Conservation (phyloP, 805 yeast species). For the Ogataea philodendri region DNA sequence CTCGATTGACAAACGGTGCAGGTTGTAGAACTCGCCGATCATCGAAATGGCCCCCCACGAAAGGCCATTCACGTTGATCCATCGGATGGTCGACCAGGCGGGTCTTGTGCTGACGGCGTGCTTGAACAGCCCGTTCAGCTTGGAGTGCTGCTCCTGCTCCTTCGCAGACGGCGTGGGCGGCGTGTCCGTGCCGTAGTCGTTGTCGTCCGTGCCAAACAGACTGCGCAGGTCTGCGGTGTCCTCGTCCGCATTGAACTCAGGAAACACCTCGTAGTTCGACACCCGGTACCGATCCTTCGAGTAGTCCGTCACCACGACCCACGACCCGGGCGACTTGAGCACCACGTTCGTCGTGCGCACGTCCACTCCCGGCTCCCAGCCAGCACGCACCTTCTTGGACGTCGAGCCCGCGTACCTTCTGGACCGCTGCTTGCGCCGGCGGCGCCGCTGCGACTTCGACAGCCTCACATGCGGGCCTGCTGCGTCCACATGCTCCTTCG, state of each 20-base stretch:
- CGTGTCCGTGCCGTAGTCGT: constrained; percentile 13
- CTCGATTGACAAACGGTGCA: constrained; percentile 57
- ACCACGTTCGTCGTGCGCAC: constrained; percentile 49
- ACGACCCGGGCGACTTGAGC: constrained; percentile 51
- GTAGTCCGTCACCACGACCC: constrained; percentile 54
- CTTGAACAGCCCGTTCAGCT: constrained; percentile 31
- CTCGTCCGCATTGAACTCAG: constrained; percentile 25
- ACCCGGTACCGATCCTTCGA: constrained; percentile 43
- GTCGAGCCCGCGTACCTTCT: constrained; percentile 38
- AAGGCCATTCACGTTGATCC: constrained; percentile 60
- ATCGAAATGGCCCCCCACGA: constrained; percentile 57
- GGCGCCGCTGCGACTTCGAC: constrained; percentile 2
- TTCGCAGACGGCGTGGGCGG: constrained; percentile 12
- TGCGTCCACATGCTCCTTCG: constrained; percentile 5
- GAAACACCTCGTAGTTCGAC: constrained; percentile 40
- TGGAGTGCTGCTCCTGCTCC: constrained; percentile 10
- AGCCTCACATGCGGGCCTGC: constrained; percentile 4
- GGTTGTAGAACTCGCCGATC: constrained; percentile 41
- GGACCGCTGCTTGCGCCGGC: constrained; percentile 13
- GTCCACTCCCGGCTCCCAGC: constrained; percentile 62
- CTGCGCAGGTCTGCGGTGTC: constrained; percentile 12
- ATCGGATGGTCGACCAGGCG: constrained; percentile 48
- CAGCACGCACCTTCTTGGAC: constrained; percentile 41
- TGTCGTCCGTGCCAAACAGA: constrained; percentile 9
- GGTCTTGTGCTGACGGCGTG: constrained; percentile 38